Evolutionary conservation across 768 basidiomycete genomes (phyloP).

Genomic region (Russula compacta): DNA sequence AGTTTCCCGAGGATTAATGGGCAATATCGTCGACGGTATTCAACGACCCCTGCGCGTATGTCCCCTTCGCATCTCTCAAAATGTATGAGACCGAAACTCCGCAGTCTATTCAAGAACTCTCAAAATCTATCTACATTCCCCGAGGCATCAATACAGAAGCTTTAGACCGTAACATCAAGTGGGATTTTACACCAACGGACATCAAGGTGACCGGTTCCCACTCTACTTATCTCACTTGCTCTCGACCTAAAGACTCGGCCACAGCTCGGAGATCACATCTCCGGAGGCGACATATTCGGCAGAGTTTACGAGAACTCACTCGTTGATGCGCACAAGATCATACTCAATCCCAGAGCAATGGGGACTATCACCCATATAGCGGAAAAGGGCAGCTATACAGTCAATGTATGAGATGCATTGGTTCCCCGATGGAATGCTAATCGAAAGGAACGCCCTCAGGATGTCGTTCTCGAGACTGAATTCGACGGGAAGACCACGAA

Average conservation of each 20-base stretch:
- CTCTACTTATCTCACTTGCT: neutral
- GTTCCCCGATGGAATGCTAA: neutral
- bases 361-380: slow-evolving; percentile 92
- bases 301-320: slow-evolving; percentile 95
- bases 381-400: slow-evolving; percentile 87
- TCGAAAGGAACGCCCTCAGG: slow-evolving; percentile 37
- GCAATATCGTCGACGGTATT: slow-evolving; percentile 98
- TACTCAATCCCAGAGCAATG: slow-evolving; percentile 87
- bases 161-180: slow-evolving; percentile 76
- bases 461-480: slow-evolving; percentile 93
- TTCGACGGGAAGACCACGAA: slow-evolving; percentile 91
- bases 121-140: slow-evolving; percentile 99
- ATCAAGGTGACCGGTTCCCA: slow-evolving; percentile 48
- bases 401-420: slow-evolving; percentile 47
- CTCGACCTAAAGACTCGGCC: neutral
- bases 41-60: slow-evolving; percentile 84
- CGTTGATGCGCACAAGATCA: slow-evolving; percentile 93
- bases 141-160: slow-evolving; percentile 98
- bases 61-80: slow-evolving; percentile 12
- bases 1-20: slow-evolving; percentile 72
- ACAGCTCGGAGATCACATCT: slow-evolving; percentile 92
- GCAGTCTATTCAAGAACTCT: slow-evolving; percentile 87
- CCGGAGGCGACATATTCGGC: slow-evolving; percentile 96
- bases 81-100: slow-evolving; percentile 1
- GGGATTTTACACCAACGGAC: slow-evolving; percentile 87